Percentiles rank a stretch among this genome's conserved stretches.
phyloP scores from a whole-genome alignment of 768 basidiomycete species.

The Tulasnella sp. region DNA sequence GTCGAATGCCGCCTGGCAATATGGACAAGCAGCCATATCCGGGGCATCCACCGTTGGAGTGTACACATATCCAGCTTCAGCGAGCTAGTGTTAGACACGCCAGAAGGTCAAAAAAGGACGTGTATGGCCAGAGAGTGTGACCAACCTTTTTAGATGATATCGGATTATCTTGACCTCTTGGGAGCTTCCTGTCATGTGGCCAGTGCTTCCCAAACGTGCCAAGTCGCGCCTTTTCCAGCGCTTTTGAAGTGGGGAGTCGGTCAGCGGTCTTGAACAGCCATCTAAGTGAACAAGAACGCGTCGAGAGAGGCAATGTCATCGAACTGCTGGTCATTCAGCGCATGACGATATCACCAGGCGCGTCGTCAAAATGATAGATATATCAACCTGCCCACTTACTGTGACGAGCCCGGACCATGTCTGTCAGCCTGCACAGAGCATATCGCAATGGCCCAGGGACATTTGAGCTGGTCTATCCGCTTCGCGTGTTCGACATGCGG shows the following conservation, averaged over 20 bases:
- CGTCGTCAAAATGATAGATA: no score
- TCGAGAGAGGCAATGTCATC: neutral
- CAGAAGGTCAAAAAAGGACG: neutral
- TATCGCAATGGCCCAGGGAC: constrained; percentile 72
- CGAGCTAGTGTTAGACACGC: constrained; percentile 54
- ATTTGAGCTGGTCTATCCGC: constrained; percentile 45
- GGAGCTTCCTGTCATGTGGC: constrained; percentile 45
- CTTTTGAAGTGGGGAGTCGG: constrained; percentile 53
- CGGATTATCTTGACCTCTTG: constrained; percentile 40
- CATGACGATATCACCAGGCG: no score
- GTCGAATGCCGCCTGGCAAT: constrained; percentile 66
- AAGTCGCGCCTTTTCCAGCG: constrained; percentile 61
- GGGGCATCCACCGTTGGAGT: constrained; percentile 54
- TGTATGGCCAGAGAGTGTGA: neutral
- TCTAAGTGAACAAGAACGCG: constrained; percentile 28
- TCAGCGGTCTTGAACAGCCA: constrained; percentile 46
- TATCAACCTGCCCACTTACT: neutral
- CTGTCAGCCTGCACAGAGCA: constrained; percentile 46
- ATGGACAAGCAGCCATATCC: constrained; percentile 77
- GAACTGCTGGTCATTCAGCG: no score
- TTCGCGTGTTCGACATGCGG: constrained; percentile 72
- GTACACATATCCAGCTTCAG: constrained; percentile 78
- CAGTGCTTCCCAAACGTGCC: constrained; percentile 53
- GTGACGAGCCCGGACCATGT: neutral
- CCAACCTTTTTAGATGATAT: constrained; percentile 61